Evolutionary conservation across 2,329 filamentous ascomycete genomes (phyloP).

Genomic region (Myrmaecium sp.): DNA sequence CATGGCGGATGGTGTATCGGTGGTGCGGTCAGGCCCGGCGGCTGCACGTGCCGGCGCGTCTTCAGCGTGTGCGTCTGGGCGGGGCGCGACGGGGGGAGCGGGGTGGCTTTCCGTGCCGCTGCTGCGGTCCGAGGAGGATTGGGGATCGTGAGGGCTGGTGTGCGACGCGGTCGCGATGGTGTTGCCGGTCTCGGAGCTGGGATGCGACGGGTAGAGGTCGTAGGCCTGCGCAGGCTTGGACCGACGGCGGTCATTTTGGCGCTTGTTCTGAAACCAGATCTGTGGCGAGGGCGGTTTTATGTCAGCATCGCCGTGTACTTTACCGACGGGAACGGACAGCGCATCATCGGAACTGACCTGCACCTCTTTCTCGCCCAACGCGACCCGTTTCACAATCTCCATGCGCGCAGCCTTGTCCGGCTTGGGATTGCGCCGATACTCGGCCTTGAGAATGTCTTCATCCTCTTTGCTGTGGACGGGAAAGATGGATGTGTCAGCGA

Average conservation of each 20-base stretch:
- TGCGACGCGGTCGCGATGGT: too few species aligned
- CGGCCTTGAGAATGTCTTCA: constrained; percentile 72
- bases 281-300: constrained; percentile 20
- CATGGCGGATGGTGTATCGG: too few species aligned
- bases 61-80: constrained; percentile 1
- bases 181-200: too few species aligned
- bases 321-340: constrained; percentile 7
- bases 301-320: constrained; percentile 9
- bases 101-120: too few species aligned
- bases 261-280: constrained; percentile 97
- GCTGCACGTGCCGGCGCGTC: constrained; percentile 3
- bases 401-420: constrained; percentile 80
- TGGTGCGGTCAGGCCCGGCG: too few species aligned
- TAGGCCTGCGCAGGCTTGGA: constrained; percentile 49
- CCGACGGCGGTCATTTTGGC: constrained; percentile 83
- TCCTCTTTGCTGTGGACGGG: constrained; percentile 41
- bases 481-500: not conserved
- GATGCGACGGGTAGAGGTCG: too few species aligned
- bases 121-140: too few species aligned
- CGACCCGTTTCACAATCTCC: constrained; percentile 69
- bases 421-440: constrained; percentile 72
- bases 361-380: constrained; percentile 86
- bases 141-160: too few species aligned
- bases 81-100: too few species aligned
- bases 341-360: constrained; percentile 50